Evolutionary conservation across 257 asterid genomes (phyloP), one percentile per base, ranked within the genome.

Genomic region (Lycium barbarum): DNA sequence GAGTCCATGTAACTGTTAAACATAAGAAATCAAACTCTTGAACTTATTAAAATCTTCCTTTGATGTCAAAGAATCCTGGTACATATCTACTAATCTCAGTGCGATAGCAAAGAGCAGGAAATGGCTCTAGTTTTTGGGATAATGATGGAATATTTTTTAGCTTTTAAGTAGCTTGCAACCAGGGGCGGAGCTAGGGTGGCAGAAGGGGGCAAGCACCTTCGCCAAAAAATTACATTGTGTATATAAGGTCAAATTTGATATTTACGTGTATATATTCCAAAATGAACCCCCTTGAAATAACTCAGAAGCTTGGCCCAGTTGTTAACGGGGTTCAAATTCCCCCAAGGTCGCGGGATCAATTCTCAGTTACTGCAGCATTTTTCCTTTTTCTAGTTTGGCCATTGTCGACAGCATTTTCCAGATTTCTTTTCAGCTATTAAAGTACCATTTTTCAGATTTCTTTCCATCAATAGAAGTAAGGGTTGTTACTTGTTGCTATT

Each of bases 61-160:
- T 26, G 71, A 65, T 1, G 7, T 26, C 43, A 65, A 66, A 12
- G 17, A 26, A 66, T 33, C 40, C 43, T 26, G 43, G 40, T 26
- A 66, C 5, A 33, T 26, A 7, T 12, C 43, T 66, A 66, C 33
- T 33, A 66, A 26, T 66, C 45, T 33, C 45, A 66, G 45, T 33
- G n/a, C 18, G 82, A 76, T 26, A 45, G 20, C 43, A 76, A 26
- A 22, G n/a, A 35, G 26, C 63, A 76, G 47, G 82, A 51, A 51
- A 76, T 26, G 82, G 82, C 22, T 76, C 63, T 76, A 74, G 62
- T 51, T 74, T 36, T 22, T 22, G 0, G 14, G 22, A 49, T 74
- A 51, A 76, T 76, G 45, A 76, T 49, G 81, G 81, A 76, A 22
- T 22, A 73, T 47, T 26, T 78, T 53, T 53, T 15, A 76, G 2